Evolutionary conservation across 495 filamentous ascomycete species (phyloP).

Genomic region (Diplogelasinospora grovesii): DNA sequence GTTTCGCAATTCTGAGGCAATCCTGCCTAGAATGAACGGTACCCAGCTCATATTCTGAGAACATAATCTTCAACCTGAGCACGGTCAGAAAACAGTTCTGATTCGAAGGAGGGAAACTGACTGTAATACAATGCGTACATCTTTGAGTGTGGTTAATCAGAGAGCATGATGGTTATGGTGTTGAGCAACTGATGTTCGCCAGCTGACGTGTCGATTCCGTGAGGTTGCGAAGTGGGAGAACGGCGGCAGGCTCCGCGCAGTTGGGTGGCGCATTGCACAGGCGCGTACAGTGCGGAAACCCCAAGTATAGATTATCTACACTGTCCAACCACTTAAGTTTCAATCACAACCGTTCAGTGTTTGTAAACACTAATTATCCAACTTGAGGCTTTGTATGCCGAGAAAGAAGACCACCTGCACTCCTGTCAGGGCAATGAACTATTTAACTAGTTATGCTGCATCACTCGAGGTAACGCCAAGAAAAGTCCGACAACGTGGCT

Average conservation of each 20-base stretch:
- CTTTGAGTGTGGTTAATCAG: too few species aligned
- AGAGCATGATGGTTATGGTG: background rate
- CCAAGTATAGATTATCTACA: too few species aligned
- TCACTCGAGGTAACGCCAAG: too few species aligned
- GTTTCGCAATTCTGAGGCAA: constrained; percentile 4
- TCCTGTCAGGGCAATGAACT: too few species aligned
- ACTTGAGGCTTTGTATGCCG: too few species aligned
- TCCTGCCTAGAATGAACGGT: background rate
- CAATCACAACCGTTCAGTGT: too few species aligned
- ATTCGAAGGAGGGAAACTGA: background rate
- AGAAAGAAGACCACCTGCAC: too few species aligned
- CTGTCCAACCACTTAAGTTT: too few species aligned
- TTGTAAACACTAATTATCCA: too few species aligned
- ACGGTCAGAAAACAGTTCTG: constrained; percentile 6
- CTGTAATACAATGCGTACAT: constrained; percentile 4
- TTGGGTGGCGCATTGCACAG: background rate
- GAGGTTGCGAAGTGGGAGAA: constrained; percentile 14
- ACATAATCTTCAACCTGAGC: background rate
- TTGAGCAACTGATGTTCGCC: background rate
- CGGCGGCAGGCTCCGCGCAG: constrained; percentile 2
- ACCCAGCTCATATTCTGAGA: background rate
- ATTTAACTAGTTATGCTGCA: too few species aligned
- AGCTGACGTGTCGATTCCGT: constrained; percentile 4
- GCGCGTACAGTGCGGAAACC: constrained; percentile 19
- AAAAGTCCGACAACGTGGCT: too few species aligned